Percentiles rank a stretch among this genome's conserved stretches.
phyloP scores from a whole-genome alignment of 371 early-diverging fungal species.

The Circinella umbellata region DNA sequence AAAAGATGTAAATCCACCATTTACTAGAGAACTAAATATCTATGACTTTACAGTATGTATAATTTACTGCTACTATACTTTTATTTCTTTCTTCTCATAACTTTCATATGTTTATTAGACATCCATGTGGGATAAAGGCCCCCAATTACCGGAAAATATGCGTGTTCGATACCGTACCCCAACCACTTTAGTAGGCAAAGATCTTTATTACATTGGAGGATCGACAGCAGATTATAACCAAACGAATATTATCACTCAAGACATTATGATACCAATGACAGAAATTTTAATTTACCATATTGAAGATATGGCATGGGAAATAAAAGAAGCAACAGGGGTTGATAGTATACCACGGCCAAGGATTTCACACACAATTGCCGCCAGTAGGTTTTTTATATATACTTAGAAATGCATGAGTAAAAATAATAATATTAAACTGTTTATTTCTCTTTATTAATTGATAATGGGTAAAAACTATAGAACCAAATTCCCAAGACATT shows the following conservation, averaged over 20 bases:
- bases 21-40: background rate
- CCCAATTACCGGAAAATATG: background rate
- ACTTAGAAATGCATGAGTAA: no score
- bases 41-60: conserved; percentile 1
- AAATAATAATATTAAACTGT: no score
- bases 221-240: background rate
- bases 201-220: background rate
- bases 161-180: background rate
- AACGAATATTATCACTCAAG: background rate
- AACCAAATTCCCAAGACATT: background rate
- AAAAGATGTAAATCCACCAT: background rate
- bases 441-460: no score
- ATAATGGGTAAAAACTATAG: background rate
- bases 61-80: background rate
- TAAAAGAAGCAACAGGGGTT: background rate
- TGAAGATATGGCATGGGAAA: background rate
- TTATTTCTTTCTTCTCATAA: no score
- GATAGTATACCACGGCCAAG: background rate
- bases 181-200: background rate
- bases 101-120: background rate
- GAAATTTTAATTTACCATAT: background rate
- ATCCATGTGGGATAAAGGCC: background rate
- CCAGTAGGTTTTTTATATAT: background rate
- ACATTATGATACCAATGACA: background rate
- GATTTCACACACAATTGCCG: background rate